These are phyloP conservation scores for Osmanthus fragrans DNA, from an alignment of 257 asterid genomes.

Conservation along the genomic window DNA sequence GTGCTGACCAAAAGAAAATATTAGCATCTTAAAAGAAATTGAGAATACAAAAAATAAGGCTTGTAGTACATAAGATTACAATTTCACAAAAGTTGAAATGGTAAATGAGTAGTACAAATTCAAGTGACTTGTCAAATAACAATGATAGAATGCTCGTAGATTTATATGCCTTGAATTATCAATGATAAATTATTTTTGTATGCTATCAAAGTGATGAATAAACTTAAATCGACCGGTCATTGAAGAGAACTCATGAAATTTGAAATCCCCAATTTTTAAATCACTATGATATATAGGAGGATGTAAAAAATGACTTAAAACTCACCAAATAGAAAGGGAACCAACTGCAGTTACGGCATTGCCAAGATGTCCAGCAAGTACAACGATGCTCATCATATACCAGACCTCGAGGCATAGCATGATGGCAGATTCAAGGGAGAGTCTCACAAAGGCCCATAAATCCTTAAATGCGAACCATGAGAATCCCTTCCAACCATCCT, in stretches of 20 bases:
- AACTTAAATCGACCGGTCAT: too few relatives aligned
- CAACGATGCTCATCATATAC: constrained; percentile 52
- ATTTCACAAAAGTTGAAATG: neutral
- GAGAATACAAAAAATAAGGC: neutral
- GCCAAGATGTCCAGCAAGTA: constrained; percentile 52
- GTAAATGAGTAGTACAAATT: neutral
- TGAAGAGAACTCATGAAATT: neutral
- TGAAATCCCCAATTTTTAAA: too few relatives aligned
- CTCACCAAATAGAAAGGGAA: constrained; percentile 54
- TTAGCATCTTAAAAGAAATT: neutral
- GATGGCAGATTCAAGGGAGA: constrained; percentile 47
- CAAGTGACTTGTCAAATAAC: neutral
- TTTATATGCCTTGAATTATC: too few relatives aligned
- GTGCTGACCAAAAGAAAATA: constrained; percentile 26
- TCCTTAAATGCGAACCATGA: constrained; percentile 44
- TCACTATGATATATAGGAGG: neutral
- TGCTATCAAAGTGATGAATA: too few relatives aligned
- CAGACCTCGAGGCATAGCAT: constrained; percentile 55
- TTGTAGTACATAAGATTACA: too few relatives aligned
- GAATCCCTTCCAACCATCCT: constrained; percentile 56
- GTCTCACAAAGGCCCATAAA: constrained; percentile 54
- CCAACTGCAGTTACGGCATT: constrained; percentile 51
- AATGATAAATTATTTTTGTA: too few relatives aligned
- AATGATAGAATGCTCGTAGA: neutral
- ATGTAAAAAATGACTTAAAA: neutral